Percentiles rank a stretch among this genome's conserved stretches.
Evolutionary conservation across 2,329 filamentous ascomycete genomes (phyloP).

Genomic region (Nothopassalora personata): DNA sequence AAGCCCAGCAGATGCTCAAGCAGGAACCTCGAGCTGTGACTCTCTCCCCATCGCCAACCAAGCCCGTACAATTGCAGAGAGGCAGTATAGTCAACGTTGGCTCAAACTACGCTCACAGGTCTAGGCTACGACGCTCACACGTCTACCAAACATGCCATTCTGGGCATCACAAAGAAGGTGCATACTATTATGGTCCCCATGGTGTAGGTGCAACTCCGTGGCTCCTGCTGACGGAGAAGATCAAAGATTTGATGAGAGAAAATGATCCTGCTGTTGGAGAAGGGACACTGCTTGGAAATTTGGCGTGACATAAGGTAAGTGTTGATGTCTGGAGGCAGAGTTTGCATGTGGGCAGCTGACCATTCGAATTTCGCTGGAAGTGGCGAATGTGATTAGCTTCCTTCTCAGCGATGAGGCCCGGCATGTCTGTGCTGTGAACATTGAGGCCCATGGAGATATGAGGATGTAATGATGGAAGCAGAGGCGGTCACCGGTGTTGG

Average conservation of each 20-base stretch:
- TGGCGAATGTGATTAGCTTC: slow-evolving; percentile 6
- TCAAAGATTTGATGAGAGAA: neutral
- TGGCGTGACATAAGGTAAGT: neutral
- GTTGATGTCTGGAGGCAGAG: no score
- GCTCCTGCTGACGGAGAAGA: slow-evolving; percentile 15
- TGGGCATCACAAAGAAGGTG: slow-evolving; percentile 24
- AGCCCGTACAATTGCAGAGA: slow-evolving; percentile 47
- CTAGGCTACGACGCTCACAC: slow-evolving; percentile 19
- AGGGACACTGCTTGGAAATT: neutral
- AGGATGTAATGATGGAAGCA: neutral
- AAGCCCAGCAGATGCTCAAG: slow-evolving; percentile 4
- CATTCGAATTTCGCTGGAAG: neutral
- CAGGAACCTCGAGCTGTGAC: neutral
- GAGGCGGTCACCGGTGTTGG: neutral
- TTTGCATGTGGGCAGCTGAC: no score
- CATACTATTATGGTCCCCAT: slow-evolving; percentile 21
- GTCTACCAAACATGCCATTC: slow-evolving; percentile 21
- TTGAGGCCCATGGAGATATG: slow-evolving; percentile 4
- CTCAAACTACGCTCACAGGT: slow-evolving; percentile 2
- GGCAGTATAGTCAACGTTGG: slow-evolving; percentile 49
- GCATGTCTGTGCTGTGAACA: slow-evolving; percentile 2
- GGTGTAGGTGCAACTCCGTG: slow-evolving; percentile 24
- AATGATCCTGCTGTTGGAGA: neutral
- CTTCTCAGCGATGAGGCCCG: slow-evolving; percentile 2
- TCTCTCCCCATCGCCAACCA: slow-evolving; percentile 43